Evolutionary conservation across 305 asterid species (phyloP).

Genomic region (Fraxinus sp.): DNA sequence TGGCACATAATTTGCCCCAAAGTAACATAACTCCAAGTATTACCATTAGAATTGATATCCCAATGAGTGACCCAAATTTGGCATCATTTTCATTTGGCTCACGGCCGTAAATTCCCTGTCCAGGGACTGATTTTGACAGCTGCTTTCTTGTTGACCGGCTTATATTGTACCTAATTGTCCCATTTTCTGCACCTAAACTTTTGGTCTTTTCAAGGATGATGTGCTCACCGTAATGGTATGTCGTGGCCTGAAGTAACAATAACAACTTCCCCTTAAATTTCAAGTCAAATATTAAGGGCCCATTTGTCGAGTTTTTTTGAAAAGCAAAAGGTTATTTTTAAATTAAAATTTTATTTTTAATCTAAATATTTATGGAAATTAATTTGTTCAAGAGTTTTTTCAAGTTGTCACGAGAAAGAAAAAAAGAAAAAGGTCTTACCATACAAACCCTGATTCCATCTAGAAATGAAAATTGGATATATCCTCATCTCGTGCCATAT

Average conservation of each 20-base stretch:
- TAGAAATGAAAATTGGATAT: neutral
- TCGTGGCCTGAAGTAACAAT: neutral
- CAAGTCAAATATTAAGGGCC: neutral
- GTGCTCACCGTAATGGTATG: neutral
- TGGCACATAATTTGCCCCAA: constrained; percentile 65
- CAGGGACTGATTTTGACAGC: constrained; percentile 8
- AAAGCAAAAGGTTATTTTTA: neutral
- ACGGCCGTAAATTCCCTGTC: constrained; percentile 2
- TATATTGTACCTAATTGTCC: neutral
- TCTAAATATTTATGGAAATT: neutral
- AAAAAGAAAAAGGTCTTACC: neutral
- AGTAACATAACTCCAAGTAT: constrained; percentile 50
- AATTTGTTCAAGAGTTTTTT: neutral
- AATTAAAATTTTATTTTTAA: too few species aligned
- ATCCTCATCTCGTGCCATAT: neutral
- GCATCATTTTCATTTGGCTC: neutral
- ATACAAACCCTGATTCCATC: neutral
- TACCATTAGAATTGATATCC: constrained; percentile 44
- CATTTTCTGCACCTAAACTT: constrained; percentile 14
- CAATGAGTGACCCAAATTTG: constrained; percentile 42
- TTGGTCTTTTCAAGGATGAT: constrained; percentile 24
- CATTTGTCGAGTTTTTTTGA: neutral
- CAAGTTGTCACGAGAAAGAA: too few species aligned
- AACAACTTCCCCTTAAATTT: neutral
- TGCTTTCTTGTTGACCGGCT: neutral